Base-by-base conservation (phyloP, 208 protist species). In the Jaenimonas drosophilae region DNA sequence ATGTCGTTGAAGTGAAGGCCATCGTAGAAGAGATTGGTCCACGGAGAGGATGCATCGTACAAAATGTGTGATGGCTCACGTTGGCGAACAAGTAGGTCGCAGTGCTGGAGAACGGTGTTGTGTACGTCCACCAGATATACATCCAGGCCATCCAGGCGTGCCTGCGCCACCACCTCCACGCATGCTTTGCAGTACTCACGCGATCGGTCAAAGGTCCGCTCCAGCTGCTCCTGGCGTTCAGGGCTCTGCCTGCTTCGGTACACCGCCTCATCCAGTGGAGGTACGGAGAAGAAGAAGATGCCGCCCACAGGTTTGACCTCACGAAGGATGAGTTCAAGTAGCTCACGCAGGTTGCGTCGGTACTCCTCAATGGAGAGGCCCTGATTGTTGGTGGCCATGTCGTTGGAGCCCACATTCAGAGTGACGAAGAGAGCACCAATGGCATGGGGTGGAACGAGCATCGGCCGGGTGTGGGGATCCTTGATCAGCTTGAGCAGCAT, bases 381-480 rank as follows among this genome's bases (percentile, higher is more conserved):
- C 20, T 73, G 54, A 4, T 11, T 43, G 24, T 28, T 54, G 3
- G 11, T 34, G 37, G 59, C 52, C 17, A 37, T 33, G 45, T 78
- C 64, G 20, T 69, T 73, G 30, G 59, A 56, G 34, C 64, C 64
- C 24, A 78, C 33, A 32, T 69, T 41, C 9, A 78, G 38, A 25
- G 65, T 70, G 17, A 68, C 60, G 44, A 65, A 71, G 25, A 70
- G 32, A 20, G 62, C 57, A 7, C 43, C 29, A 19, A 42, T 29
- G 24, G 57, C 23, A 16, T 60, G 16, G 23, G 36, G 23, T 9
- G 50, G 55, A 14, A 78, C 41, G 14, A 72, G 41, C 17, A 59
- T 41, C 21, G 58, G 38, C n/a, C 60, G 60, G 16, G 39, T 33
- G 21, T 7, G 26, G 30, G 62, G 48, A 19, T 68, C 55, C 29